Evolutionary conservation across 164 flowering plant genomes (phyloP).

Genomic region (Dillenia turbinata): DNA sequence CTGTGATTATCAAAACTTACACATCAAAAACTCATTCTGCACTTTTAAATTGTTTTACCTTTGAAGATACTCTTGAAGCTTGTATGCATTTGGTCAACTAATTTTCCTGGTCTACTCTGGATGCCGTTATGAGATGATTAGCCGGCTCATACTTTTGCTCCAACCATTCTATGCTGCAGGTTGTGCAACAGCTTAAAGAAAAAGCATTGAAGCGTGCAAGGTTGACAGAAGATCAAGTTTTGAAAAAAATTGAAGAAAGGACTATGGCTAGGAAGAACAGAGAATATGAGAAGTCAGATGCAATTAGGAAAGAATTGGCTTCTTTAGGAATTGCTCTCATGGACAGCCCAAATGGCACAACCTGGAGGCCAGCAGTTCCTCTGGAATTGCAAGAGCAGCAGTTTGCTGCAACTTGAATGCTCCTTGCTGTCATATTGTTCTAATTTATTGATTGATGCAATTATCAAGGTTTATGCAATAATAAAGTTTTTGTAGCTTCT

Average conservation of each 20-base stretch:
- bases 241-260: slow-evolving; percentile 71
- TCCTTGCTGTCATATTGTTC: not conserved
- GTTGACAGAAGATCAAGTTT: slow-evolving; percentile 62
- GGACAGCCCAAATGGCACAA: slow-evolving; percentile 87
- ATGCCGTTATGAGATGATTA: too few species aligned
- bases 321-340: slow-evolving; percentile 80
- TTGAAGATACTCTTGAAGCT: too few species aligned
- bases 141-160: too few species aligned
- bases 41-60: too few species aligned
- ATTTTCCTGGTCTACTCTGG: too few species aligned
- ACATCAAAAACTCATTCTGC: too few species aligned
- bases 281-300: slow-evolving; percentile 79
- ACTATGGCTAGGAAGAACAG: slow-evolving; percentile 63
- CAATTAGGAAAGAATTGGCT: slow-evolving; percentile 71
- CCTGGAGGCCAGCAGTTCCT: slow-evolving; percentile 94
- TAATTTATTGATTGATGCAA: too few species aligned
- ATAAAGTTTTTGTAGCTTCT: too few species aligned
- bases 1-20: too few species aligned
- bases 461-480: too few species aligned
- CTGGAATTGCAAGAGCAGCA: slow-evolving; percentile 56
- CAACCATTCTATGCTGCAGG: slow-evolving; percentile 32
- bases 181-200: slow-evolving; percentile 63
- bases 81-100: too few species aligned
- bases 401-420: slow-evolving; percentile 28
- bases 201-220: slow-evolving; percentile 81